Conservation (phyloP, 2,329 filamentous ascomycete species). For the Aaosphaeria pasadenensis region DNA sequence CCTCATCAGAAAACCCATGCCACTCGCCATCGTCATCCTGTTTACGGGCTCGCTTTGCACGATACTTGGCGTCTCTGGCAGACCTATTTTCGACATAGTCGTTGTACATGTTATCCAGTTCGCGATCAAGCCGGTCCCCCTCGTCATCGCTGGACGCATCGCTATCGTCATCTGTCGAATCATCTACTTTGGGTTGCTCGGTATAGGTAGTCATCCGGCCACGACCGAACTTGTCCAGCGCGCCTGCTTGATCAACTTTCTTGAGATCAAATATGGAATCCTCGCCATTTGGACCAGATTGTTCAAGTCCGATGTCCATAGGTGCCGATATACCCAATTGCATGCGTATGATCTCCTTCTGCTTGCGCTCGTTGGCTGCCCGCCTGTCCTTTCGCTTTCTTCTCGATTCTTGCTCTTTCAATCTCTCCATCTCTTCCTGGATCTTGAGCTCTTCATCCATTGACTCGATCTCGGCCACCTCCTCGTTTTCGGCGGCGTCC, state of each 20-base stretch:
- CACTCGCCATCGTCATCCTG: constrained; percentile 75
- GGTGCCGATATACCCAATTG: constrained; percentile 96
- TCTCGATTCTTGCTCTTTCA: constrained; percentile 74
- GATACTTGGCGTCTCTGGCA: constrained; percentile 78
- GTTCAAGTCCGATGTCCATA: constrained; percentile 93
- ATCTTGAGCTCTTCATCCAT: constrained; percentile 96
- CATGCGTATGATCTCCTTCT: constrained; percentile 92
- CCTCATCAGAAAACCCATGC: constrained; percentile 74
- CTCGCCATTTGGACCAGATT: constrained; percentile 72
- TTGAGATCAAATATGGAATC: constrained; percentile 86
- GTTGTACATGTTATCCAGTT: constrained; percentile 86
- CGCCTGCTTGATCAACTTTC: constrained; percentile 71
- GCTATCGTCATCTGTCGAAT: constrained; percentile 46
- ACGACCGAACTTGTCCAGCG: constrained; percentile 65
- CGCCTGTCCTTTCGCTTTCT: constrained; percentile 81
- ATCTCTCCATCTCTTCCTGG: constrained; percentile 78
- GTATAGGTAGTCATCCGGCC: constrained; percentile 74
- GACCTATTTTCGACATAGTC: constrained; percentile 78
- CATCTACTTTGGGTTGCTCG: constrained; percentile 47
- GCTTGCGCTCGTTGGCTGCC: constrained; percentile 89
- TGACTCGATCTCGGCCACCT: constrained; percentile 76
- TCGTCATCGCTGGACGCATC: constrained; percentile 65
- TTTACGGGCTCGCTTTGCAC: constrained; percentile 82
- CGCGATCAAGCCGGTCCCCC: constrained; percentile 75
- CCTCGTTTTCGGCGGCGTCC: constrained; percentile 45